Evolutionary conservation across 78 protist genomes (phyloP).

Genomic region (Blattamonas nauphoetae): DNA sequence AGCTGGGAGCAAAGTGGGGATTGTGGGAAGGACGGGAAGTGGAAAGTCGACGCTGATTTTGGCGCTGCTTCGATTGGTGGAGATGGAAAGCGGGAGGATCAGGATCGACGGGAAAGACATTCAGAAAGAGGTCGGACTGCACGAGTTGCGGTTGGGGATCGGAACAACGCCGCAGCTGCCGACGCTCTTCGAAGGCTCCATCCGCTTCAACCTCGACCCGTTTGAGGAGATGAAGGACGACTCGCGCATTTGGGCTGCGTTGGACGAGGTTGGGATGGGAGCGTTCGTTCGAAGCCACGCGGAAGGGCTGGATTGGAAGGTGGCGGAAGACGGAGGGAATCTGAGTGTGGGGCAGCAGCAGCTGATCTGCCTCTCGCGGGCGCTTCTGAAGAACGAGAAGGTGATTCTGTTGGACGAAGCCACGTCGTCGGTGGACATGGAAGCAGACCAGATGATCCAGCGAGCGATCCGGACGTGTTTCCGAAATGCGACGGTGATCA

Average conservation of each 20-base stretch:
- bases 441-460: background rate
- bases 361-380: slow-evolving; percentile 76
- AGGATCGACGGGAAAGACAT: background rate
- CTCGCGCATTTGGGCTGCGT: background rate
- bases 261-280: background rate
- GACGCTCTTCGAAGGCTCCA: slow-evolving; percentile 8
- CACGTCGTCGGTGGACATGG: background rate
- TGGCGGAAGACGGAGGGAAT: slow-evolving; percentile 36
- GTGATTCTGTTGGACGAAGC: background rate
- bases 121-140: background rate
- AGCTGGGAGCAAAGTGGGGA: slow-evolving; percentile 44
- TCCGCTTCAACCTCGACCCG: slow-evolving; percentile 11
- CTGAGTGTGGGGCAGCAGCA: slow-evolving; percentile 74
- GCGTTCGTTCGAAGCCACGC: background rate
- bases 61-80: slow-evolving; percentile 9
- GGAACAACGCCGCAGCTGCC: slow-evolving; percentile 18
- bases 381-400: slow-evolving; percentile 24
- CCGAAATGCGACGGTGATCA: slow-evolving; percentile 55
- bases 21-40: slow-evolving; percentile 67
- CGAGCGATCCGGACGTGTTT: slow-evolving; percentile 20
- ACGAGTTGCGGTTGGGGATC: background rate
- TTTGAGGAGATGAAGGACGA: background rate
- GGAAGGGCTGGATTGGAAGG: background rate
- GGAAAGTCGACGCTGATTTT: slow-evolving; percentile 31
- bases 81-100: background rate